Base-by-base conservation (phyloP, 2,329 filamentous ascomycete species). In the Penicillium sp. region DNA sequence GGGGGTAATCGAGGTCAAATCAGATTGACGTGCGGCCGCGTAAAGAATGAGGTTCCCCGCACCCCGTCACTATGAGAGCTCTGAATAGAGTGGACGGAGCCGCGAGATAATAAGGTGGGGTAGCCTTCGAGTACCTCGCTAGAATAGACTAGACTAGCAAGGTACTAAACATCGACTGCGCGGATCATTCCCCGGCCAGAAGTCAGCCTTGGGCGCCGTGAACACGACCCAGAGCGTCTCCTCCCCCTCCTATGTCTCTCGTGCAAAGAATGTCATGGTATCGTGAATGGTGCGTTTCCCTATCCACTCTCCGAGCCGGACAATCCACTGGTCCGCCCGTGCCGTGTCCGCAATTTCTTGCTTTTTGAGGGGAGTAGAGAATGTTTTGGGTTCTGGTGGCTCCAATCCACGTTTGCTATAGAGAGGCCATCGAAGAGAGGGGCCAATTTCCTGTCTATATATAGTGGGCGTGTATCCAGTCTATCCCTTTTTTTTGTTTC, bases 251-350 rank as follows among this genome's bases (percentile, higher is more conserved):
- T n/a, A n/a, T n/a, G n/a, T n/a, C 54, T 55, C 56, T 61, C 58
- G 43, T 61, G 58, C 58, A 56, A 56, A 59, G 58, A 61, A 48
- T 46, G 16, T 22, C n/a, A 33, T n/a, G n/a, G n/a, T n/a, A n/a
- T n/a, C n/a, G n/a, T n/a, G n/a, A 54, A 44, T 56, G 54, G 51
- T 44, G 46, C 42, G 25, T 36, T 55, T 38, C 54, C 49, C 51
- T 46, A 50, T 56, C 54, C 41, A 46, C 27, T 48, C 44, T 50
- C 54, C 43, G 51, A 35, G 46, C 50, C 50, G 44, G 44, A 20
- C 31, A 36, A 20, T 11, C 18, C 40, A 27, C 30, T n/a, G n/a
- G n/a, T n/a, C 41, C 33, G 31, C 27, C 22, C 35, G 6, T 44
- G 39, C 33, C 42, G 20, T 43, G 28, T 44, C 35, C 45, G 48